These are phyloP conservation scores for Hamigera avellanea DNA, from an alignment of 495 filamentous ascomycete genomes.

Conservation along the genomic window DNA sequence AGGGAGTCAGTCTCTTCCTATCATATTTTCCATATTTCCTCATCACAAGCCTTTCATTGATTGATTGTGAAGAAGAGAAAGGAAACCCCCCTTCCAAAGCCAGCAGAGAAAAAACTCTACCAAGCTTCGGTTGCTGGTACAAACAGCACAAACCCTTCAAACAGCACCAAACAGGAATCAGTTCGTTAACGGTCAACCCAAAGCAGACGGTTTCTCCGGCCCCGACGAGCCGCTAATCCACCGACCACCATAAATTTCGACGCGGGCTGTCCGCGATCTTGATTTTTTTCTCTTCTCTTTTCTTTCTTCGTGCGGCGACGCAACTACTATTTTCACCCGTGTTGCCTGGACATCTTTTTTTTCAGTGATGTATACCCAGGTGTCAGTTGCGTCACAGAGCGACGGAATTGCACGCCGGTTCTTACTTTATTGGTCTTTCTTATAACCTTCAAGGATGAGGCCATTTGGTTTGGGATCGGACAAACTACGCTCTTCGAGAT, in stretches of 20 bases:
- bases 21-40: slow-evolving; percentile 39
- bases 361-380: slow-evolving; percentile 38
- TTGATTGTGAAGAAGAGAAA: slow-evolving; percentile 13
- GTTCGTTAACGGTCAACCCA: slow-evolving; percentile 2
- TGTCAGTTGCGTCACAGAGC: slow-evolving; percentile 52
- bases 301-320: slow-evolving; percentile 51
- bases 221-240: background rate
- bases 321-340: slow-evolving; percentile 38
- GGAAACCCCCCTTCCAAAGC: too few species aligned
- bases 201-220: slow-evolving; percentile 1
- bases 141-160: too few species aligned
- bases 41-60: slow-evolving; percentile 40
- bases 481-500: slow-evolving; percentile 9
- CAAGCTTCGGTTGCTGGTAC: slow-evolving; percentile 1
- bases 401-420: slow-evolving; percentile 48
- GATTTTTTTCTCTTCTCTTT: slow-evolving; percentile 28
- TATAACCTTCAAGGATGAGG: slow-evolving; percentile 29
- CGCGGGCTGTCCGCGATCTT: slow-evolving; percentile 1
- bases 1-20: slow-evolving; percentile 51
- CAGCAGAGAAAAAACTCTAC: too few species aligned
- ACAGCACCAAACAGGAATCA: too few species aligned
- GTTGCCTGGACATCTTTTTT: slow-evolving; percentile 38
- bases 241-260: slow-evolving; percentile 16
- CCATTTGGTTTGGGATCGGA: slow-evolving; percentile 42
- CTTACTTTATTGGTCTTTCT: slow-evolving; percentile 40